These are phyloP conservation scores for Leishmania guyanensis DNA, from an alignment of 208 protist genomes.

Conservation along the genomic window DNA sequence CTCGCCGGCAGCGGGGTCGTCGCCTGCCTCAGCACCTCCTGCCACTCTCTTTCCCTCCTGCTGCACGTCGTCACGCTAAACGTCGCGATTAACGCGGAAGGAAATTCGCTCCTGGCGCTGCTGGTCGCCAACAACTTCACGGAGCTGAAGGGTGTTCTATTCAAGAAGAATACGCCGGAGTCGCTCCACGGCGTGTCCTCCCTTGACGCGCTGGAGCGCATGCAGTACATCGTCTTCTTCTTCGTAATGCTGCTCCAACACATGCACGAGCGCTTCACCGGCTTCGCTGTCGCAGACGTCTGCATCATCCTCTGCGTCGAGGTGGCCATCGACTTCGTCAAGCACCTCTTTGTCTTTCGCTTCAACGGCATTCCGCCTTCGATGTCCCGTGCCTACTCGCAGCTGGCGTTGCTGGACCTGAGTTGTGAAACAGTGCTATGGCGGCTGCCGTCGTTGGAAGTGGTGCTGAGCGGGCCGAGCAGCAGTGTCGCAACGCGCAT, in stretches of 20 bases:
- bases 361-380: slow-evolving; percentile 83
- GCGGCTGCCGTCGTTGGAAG: slow-evolving; percentile 32
- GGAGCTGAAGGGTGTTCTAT: slow-evolving; percentile 94
- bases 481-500: background rate
- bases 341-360: slow-evolving; percentile 90
- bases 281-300: slow-evolving; percentile 35
- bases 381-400: slow-evolving; percentile 60
- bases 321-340: slow-evolving; percentile 88
- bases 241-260: slow-evolving; percentile 69
- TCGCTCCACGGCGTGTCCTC: slow-evolving; percentile 86
- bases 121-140: slow-evolving; percentile 94
- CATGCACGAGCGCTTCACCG: slow-evolving; percentile 28
- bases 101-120: slow-evolving; percentile 90
- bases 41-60: slow-evolving; percentile 85
- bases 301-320: slow-evolving; percentile 63
- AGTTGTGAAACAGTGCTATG: slow-evolving; percentile 44
- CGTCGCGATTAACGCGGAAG: slow-evolving; percentile 93
- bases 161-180: slow-evolving; percentile 89
- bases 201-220: slow-evolving; percentile 75
- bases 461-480: background rate
- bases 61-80: slow-evolving; percentile 92
- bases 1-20: slow-evolving; percentile 30
- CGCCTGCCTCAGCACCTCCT: slow-evolving; percentile 38
- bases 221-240: slow-evolving; percentile 55
- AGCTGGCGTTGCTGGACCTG: slow-evolving; percentile 52